Evolutionary conservation across 2,329 filamentous ascomycete species (phyloP), one percentile per base, ranked within the genome.

Genomic region (Akanthomyces muscarius): DNA sequence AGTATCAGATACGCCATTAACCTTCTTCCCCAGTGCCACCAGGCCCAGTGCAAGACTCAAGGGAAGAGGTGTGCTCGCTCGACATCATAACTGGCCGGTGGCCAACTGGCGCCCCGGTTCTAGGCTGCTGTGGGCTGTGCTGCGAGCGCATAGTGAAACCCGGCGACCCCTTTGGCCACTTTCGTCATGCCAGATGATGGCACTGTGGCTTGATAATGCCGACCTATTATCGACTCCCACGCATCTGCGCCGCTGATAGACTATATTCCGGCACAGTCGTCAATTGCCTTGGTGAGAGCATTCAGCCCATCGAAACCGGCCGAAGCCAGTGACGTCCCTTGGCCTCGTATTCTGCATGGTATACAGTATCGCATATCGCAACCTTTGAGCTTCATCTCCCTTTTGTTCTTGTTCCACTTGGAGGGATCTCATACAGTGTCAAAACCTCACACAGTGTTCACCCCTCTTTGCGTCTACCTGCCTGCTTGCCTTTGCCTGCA

Each of bases 141-240:
- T 42, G 36, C 23, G 56, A 52, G 58, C 58, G 58, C 58, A 53
- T 61, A 53, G 38, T 61, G 58, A 61, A 61, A 61, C 58, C 58
- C 48, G 58, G 48, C 58, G 25, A 44, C 47, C 58, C 58, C 58
- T 61, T 61, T 61, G 58, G 58, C 47, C 58, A 61, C 47, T 41
- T 51, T 38, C 48, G 36, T 61, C 58, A 53, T 52, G 48, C 45
- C 45, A 57, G 56, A 60, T 60, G 21, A 51, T 8, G 30, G 56
- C 59, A 52, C 25, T 44, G 59, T 61, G 59, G 41, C 56, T 59
- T 59, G 56, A 44, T 48, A 47, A 44, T 58, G 4, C 55, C 30
- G 14, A 48, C 44, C 55, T 58, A 58, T 58, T 48, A 48, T 58
- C 28, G 44, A 23, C 30, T 16, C n/a, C 18, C 51, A 53, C 13